A percentile compares a stretch with the other conserved stretches of the same genome.
phyloP scores from a whole-genome alignment of 179 eudicot genomes.

The Patellifolia procumbens region DNA sequence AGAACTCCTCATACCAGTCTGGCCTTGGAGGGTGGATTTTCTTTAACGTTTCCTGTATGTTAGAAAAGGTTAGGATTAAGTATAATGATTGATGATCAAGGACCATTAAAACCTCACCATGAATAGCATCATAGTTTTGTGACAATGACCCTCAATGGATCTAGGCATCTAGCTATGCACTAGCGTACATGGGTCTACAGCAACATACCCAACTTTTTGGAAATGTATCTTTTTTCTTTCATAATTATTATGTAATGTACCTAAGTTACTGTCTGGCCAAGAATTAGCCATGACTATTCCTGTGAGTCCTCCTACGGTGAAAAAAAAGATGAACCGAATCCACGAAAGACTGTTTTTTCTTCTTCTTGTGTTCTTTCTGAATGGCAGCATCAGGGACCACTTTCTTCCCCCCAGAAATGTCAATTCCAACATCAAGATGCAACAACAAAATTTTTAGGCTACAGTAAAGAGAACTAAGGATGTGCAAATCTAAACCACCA shows the following conservation, averaged over 20 bases:
- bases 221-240: not conserved
- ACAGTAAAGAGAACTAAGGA: too few species aligned
- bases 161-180: not conserved
- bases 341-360: too few species aligned
- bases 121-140: not conserved
- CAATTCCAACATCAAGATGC: too few species aligned
- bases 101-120: not conserved
- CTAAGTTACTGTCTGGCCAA: too few species aligned
- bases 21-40: conserved; percentile 71
- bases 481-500: not conserved
- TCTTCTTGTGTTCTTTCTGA: too few species aligned
- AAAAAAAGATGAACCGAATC: too few species aligned
- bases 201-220: not conserved
- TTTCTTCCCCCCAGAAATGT: too few species aligned
- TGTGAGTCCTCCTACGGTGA: too few species aligned
- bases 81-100: not conserved
- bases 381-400: too few species aligned
- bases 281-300: too few species aligned
- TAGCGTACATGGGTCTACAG: not conserved
- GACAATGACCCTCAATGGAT: not conserved
- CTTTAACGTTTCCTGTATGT: conserved; percentile 52
- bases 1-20: conserved; percentile 92
- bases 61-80: not conserved
- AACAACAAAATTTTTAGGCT: too few species aligned
- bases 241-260: not conserved